Percentiles rank a stretch among this genome's conserved stretches.
Evolutionary conservation across 495 filamentous ascomycete species (phyloP).

Genomic region (Hyaloscypha variabilis): DNA sequence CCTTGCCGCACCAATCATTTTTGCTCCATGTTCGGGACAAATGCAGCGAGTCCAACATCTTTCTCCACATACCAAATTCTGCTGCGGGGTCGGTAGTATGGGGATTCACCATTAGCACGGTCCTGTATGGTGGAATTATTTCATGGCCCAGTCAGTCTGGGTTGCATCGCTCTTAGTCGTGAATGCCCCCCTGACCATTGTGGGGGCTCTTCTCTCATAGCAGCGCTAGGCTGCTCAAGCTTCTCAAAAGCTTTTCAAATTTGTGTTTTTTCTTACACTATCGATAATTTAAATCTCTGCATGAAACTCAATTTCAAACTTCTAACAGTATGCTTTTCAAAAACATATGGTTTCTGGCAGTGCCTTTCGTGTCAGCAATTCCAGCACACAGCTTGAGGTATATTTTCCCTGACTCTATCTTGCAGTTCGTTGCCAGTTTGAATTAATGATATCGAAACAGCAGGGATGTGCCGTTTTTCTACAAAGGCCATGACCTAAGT

Average conservation of each 20-base stretch:
- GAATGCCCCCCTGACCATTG: neutral
- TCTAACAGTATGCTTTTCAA: constrained; percentile 2
- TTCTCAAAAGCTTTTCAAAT: neutral
- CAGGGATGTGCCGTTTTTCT: constrained; percentile 30
- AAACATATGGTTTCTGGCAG: neutral
- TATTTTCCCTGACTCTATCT: neutral
- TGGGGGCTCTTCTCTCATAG: neutral
- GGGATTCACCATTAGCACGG: too few relatives aligned
- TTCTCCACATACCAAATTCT: neutral
- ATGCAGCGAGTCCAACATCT: neutral
- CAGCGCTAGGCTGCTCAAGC: neutral
- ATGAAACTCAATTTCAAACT: neutral
- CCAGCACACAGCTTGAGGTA: constrained; percentile 4
- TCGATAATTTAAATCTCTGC: too few relatives aligned
- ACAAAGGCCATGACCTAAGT: constrained; percentile 44
- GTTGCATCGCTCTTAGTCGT: too few relatives aligned
- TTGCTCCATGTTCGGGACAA: neutral
- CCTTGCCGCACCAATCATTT: constrained; percentile 6
- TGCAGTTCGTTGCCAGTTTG: neutral
- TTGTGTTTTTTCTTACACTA: neutral
- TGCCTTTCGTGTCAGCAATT: constrained; percentile 6
- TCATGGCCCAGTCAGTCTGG: neutral
- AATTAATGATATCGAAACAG: neutral
- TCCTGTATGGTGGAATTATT: constrained; percentile 20
- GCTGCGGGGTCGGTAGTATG: constrained; percentile 1